Percentiles rank a stretch among this genome's conserved stretches.
phyloP scores from a whole-genome alignment of 129 eudicot species.

The Flaveria trinervia region DNA sequence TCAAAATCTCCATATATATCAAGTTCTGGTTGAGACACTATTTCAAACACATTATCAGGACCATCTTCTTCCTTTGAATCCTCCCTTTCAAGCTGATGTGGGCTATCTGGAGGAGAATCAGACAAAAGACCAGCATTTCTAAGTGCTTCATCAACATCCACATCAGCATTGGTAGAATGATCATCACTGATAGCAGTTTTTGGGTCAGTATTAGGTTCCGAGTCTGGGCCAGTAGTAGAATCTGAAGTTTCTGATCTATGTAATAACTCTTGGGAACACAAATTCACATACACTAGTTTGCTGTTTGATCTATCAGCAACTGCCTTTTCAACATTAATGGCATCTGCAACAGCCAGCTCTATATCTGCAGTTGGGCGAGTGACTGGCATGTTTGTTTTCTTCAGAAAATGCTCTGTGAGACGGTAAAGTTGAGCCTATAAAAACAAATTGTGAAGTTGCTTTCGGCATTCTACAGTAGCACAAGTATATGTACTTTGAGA shows the following conservation, averaged over 20 bases:
- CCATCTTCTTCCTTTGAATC: constrained; percentile 44
- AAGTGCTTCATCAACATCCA: constrained; percentile 77
- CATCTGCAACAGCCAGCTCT: constrained; percentile 92
- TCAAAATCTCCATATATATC: constrained; percentile 95
- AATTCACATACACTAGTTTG: constrained; percentile 79
- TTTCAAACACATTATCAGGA: constrained; percentile 75
- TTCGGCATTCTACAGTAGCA: background rate
- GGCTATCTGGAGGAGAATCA: constrained; percentile 84
- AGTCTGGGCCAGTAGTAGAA: constrained; percentile 35
- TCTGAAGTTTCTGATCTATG: constrained; percentile 45
- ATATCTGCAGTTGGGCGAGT: constrained; percentile 69
- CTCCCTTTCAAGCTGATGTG: constrained; percentile 38
- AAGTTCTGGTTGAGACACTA: constrained; percentile 73
- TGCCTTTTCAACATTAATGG: constrained; percentile 79
- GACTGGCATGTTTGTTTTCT: constrained; percentile 66
- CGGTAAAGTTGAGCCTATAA: constrained; percentile 89
- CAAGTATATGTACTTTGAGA: constrained; percentile 13
- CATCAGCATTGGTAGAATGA: constrained; percentile 37
- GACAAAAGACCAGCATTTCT: constrained; percentile 82
- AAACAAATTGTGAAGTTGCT: constrained; percentile 15
- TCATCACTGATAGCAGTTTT: constrained; percentile 35
- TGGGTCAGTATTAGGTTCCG: constrained; percentile 33
- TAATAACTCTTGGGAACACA: constrained; percentile 75
- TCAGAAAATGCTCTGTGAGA: constrained; percentile 77
- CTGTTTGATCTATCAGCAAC: constrained; percentile 80